Conservation (phyloP, 2,329 filamentous ascomycete genomes). For the Aureobasidium lini region DNA sequence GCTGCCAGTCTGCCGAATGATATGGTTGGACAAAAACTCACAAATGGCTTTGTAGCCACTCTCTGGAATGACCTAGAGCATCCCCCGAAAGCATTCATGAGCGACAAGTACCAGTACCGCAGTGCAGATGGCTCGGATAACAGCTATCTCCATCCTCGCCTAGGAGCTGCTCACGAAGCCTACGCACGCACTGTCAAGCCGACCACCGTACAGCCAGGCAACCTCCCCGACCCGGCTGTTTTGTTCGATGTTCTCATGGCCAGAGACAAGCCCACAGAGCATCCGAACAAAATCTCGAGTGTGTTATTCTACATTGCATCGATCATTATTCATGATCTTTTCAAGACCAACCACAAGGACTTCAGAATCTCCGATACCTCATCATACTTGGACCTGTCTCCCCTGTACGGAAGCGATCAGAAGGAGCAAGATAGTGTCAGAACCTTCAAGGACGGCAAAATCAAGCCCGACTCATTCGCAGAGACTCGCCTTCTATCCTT, state of each 20-base stretch:
- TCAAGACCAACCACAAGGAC: constrained; percentile 57
- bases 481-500: constrained; percentile 58
- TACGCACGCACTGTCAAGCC: constrained; percentile 62
- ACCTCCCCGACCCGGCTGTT: constrained; percentile 56
- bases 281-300: constrained; percentile 65
- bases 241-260: constrained; percentile 63
- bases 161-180: constrained; percentile 58
- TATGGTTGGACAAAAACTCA: constrained; percentile 34
- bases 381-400: constrained; percentile 66
- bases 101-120: constrained; percentile 39
- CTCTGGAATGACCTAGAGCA: constrained; percentile 44
- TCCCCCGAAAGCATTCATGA: constrained; percentile 39
- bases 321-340: constrained; percentile 56
- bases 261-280: constrained; percentile 53
- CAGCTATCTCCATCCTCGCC: constrained; percentile 54
- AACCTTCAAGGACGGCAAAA: constrained; percentile 56
- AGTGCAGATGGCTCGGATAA: constrained; percentile 44
- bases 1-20: constrained; percentile 36
- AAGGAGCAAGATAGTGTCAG: constrained; percentile 59
- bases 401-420: constrained; percentile 65
- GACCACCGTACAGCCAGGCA: constrained; percentile 48
- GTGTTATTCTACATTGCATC: constrained; percentile 69
- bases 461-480: constrained; percentile 65
- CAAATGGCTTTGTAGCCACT: constrained; percentile 37
- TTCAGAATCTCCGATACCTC: constrained; percentile 59